These are phyloP conservation scores for Chlamydomonas urium DNA, from an alignment of 139 green algal genomes.

Conservation along the genomic window DNA sequence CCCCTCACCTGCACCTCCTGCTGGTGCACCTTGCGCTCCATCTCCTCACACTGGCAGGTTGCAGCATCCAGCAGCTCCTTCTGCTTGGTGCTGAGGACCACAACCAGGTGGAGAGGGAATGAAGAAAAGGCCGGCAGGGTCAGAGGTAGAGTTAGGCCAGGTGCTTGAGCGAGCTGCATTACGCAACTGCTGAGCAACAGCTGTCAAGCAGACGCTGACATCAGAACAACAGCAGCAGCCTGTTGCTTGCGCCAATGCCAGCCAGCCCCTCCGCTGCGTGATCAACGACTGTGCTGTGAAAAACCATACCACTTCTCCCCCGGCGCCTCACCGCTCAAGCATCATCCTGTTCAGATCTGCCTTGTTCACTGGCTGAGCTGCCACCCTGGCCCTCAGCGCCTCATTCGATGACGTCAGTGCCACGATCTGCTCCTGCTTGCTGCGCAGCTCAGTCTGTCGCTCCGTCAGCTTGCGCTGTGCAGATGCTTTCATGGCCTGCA, in stretches of 20 bases:
- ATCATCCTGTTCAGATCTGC: conserved; percentile 77
- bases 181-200: conserved; percentile 1
- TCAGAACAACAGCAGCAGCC: background rate
- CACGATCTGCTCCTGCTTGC: conserved; percentile 34
- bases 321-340: conserved; percentile 61
- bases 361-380: conserved; percentile 64
- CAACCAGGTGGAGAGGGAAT: too few relatives aligned
- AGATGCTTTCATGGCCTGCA: conserved; percentile 39
- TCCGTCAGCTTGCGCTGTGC: conserved; percentile 63
- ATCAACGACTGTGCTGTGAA: too few relatives aligned
- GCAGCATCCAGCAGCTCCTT: conserved; percentile 53
- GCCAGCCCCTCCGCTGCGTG: too few relatives aligned
- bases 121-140: too few relatives aligned
- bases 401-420: conserved; percentile 54
- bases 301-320: too few relatives aligned
- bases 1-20: conserved; percentile 40
- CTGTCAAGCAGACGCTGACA: background rate
- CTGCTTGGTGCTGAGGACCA: conserved; percentile 52
- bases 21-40: conserved; percentile 63
- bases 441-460: conserved; percentile 48
- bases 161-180: too few relatives aligned
- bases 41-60: conserved; percentile 51
- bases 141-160: too few relatives aligned
- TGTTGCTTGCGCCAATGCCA: background rate
- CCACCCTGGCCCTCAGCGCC: conserved; percentile 45